Evolutionary conservation across 176 grass and related monocot species (phyloP).

Genomic region (Avena eriantha): DNA sequence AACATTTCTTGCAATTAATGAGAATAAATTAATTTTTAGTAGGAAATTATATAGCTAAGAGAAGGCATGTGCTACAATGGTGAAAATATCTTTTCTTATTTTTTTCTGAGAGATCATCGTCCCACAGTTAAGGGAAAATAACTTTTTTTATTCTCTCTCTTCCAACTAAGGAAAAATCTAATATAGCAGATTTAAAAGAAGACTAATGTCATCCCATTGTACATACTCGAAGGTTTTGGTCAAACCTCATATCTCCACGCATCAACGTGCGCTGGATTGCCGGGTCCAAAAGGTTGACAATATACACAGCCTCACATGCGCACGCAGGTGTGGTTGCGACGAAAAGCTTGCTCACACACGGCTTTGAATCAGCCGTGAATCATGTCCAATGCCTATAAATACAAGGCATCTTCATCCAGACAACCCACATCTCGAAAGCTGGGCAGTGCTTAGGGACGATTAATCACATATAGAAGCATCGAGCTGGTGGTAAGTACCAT

Average conservation of each 20-base stretch:
- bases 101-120: no score
- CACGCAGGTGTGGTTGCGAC: background rate
- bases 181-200: no score
- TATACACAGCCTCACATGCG: background rate
- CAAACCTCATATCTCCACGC: background rate
- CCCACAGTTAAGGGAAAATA: no score
- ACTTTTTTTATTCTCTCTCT: no score
- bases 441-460: background rate
- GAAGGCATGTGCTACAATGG: no score
- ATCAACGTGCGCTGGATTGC: slow-evolving; percentile 8
- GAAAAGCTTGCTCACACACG: background rate
- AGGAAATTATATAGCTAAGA: no score
- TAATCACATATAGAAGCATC: background rate
- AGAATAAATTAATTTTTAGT: no score
- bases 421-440: background rate
- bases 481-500: background rate
- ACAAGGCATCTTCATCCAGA: background rate
- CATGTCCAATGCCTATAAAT: background rate
- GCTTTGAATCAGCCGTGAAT: background rate
- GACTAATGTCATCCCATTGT: no score
- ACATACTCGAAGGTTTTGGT: background rate
- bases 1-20: no score
- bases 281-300: slow-evolving; percentile 37
- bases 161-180: no score
- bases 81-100: no score